These are phyloP conservation scores for Ceratocystis cubensis DNA, from an alignment of 2,329 filamentous ascomycete genomes.

Conservation along the genomic window DNA sequence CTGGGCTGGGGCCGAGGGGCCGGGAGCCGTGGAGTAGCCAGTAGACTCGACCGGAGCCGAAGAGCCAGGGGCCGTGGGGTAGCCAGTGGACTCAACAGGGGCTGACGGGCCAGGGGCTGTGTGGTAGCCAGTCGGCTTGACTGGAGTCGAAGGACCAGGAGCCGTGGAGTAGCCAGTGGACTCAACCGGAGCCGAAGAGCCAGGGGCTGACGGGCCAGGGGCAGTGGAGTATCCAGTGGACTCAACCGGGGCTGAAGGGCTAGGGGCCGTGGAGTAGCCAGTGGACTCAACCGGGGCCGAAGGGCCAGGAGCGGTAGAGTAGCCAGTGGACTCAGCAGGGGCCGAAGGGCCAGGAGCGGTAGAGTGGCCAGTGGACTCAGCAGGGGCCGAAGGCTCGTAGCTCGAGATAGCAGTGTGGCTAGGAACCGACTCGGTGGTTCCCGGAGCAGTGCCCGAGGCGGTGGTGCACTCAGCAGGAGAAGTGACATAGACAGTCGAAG, in stretches of 20 bases:
- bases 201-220: not conserved
- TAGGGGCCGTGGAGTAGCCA: not conserved
- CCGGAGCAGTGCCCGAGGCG: not conserved
- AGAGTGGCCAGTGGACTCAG: not conserved
- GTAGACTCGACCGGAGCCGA: not conserved
- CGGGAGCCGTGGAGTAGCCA: slow-evolving; percentile 1
- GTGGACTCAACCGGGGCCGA: not conserved
- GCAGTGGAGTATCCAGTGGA: not conserved
- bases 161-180: not conserved
- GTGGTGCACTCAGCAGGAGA: slow-evolving; percentile 6
- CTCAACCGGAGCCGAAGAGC: not conserved
- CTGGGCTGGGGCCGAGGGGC: not conserved
- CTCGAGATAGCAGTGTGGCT: no score
- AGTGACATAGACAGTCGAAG: slow-evolving; percentile 18
- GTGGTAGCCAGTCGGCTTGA: not conserved
- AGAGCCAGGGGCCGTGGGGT: not conserved
- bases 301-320: not conserved
- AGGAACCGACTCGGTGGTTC: not conserved
- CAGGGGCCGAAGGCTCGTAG: not conserved
- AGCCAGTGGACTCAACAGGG: not conserved
- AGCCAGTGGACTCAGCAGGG: not conserved
- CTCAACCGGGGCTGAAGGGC: not conserved
- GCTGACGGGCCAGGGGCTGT: not conserved
- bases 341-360: slow-evolving; percentile 2
- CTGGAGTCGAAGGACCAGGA: not conserved